These are phyloP conservation scores for Kwoniella europaea DNA, from an alignment of 768 basidiomycete genomes.

Conservation along the genomic window DNA sequence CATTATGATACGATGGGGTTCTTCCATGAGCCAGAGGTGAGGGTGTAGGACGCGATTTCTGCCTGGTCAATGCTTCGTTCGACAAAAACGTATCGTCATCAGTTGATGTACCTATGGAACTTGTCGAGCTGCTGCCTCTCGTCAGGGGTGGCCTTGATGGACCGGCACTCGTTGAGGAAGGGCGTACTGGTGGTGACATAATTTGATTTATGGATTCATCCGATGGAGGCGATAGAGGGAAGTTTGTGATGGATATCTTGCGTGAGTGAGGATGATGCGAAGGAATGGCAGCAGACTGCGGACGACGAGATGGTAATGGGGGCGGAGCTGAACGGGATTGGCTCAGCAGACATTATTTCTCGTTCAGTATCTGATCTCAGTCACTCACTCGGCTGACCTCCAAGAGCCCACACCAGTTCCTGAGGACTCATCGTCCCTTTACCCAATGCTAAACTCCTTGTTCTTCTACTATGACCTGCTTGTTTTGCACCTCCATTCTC, in stretches of 20 bases:
- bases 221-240: constrained; percentile 21
- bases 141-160: constrained; percentile 14
- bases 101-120: neutral
- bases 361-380: neutral
- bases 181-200: constrained; percentile 10
- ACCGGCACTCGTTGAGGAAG: constrained; percentile 4
- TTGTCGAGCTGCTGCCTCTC: constrained; percentile 12
- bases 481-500: constrained; percentile 23
- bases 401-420: constrained; percentile 53
- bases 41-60: constrained; percentile 18
- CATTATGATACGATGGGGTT: constrained; percentile 40
- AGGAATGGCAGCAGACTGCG: constrained; percentile 33
- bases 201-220: constrained; percentile 28
- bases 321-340: constrained; percentile 33
- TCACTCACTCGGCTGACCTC: constrained; percentile 35
- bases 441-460: constrained; percentile 46
- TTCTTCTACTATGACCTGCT: constrained; percentile 29
- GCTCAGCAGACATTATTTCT: neutral
- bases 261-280: constrained; percentile 57
- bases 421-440: constrained; percentile 51
- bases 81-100: constrained; percentile 18
- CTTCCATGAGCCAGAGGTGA: constrained; percentile 26
- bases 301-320: constrained; percentile 41
- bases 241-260: constrained; percentile 46
- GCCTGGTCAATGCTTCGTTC: constrained; percentile 20